These are phyloP conservation scores for Fusarium pseudograminearum DNA, from an alignment of 2,329 filamentous ascomycete genomes.

Conservation along the genomic window DNA sequence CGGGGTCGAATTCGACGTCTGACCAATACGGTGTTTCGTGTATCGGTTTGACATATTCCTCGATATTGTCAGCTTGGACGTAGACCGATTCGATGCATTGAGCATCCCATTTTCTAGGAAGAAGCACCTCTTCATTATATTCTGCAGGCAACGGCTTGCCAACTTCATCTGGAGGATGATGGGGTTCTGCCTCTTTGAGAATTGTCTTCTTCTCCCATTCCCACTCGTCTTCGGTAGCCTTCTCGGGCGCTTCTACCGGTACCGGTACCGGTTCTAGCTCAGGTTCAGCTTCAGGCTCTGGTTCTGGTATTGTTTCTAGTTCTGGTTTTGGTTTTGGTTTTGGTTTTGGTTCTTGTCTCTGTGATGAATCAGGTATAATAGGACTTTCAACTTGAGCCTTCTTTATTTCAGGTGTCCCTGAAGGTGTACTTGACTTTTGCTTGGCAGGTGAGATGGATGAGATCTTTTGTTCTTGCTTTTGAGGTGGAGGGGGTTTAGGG, in stretches of 20 bases:
- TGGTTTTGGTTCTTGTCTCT: constrained; percentile 12
- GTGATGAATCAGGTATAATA: constrained; percentile 15
- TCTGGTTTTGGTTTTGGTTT: background rate
- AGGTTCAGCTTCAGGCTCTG: background rate
- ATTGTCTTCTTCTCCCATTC: constrained; percentile 56
- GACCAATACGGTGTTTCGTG: constrained; percentile 57
- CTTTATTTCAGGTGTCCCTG: constrained; percentile 16
- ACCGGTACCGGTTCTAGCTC: constrained; percentile 4
- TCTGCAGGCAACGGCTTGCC: constrained; percentile 58
- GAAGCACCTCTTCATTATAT: constrained; percentile 60
- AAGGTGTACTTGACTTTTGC: constrained; percentile 17
- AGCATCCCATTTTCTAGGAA: constrained; percentile 59
- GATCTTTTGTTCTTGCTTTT: constrained; percentile 49
- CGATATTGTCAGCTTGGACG: constrained; percentile 57
- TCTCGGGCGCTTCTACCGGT: constrained; percentile 6
- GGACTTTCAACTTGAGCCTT: constrained; percentile 18
- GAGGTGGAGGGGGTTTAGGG: constrained; percentile 37
- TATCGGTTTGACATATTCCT: constrained; percentile 58
- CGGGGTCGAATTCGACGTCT: constrained; percentile 58
- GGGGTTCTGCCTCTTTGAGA: constrained; percentile 53
- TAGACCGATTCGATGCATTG: constrained; percentile 60
- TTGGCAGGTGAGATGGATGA: background rate
- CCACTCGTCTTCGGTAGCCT: constrained; percentile 48
- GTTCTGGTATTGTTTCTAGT: constrained; percentile 4
- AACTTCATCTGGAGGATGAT: constrained; percentile 59